Evolutionary conservation across 2,329 filamentous ascomycete genomes (phyloP), one percentile per base, ranked within the genome.

Genomic region (Aspergillus sp.): DNA sequence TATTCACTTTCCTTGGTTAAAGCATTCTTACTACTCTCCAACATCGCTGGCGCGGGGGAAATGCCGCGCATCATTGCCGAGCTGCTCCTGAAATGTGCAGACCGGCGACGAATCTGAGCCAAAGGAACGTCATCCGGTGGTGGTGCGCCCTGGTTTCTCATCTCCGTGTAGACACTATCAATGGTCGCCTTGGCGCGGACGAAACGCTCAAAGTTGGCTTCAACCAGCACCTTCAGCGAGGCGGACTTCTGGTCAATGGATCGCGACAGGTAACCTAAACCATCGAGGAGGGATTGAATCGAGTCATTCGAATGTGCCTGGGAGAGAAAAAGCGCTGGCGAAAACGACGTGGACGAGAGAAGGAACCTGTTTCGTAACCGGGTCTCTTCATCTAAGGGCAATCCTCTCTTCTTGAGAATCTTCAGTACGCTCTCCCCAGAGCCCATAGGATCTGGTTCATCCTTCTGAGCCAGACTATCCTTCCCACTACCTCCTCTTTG

Each of bases 171-270:
- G 45, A 98, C 93, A 70, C 95, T 95, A 72, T 98, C 93, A 61
- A 98, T 97, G 6, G 91, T 97, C 15, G 91, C 88, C 69, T 98
- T 98, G 39, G 93, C 93, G 53, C 89, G 86, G 48, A 98, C 93
- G 73, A 98, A 98, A 56, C 91, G 86, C 70, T 98, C 94, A 64
- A 98, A 98, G 67, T 98, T 98, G 54, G 88, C 91, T 68, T 98
- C 93, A 20, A 98, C 93, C 15, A 98, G 79, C 9, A 95, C 87
- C 66, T 98, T 98, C 52, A 98, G 79, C 3, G 90, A 96, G 0
- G 91, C 93, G 0, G 91, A 96, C 69, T 98, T 98, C 70, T 97
- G 88, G 61, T 97, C 93, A 61, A 98, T 98, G 1, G 91, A 96
- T 52, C 82, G 81, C 15, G 90, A 93, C 17, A 98, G 80, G 50